A percentile compares a stretch with the other conserved stretches of the same genome.
These are phyloP conservation scores for Irpex sp. DNA, from an alignment of 1,284 basidiomycete genomes.

Conservation along the genomic window DNA sequence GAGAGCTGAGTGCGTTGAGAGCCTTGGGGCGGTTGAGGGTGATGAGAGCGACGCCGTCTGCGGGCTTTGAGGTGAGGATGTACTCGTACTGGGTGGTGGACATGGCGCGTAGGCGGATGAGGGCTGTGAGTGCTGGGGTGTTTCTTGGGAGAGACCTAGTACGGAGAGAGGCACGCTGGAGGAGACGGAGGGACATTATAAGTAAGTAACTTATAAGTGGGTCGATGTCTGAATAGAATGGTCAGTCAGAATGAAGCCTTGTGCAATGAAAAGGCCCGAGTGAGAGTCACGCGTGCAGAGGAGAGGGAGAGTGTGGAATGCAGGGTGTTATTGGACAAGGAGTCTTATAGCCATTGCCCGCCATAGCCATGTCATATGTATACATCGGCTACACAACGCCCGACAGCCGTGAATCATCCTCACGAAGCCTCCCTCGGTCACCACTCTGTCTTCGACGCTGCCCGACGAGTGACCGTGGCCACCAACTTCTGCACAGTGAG, in stretches of 20 bases:
- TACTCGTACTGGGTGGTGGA: conserved; percentile 51
- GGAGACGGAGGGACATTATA: conserved; percentile 10
- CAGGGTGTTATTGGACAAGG: neutral
- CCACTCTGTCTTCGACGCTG: too few species aligned
- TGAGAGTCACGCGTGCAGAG: neutral
- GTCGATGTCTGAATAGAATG: neutral
- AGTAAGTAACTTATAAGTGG: neutral
- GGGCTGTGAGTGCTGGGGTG: neutral
- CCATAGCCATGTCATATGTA: neutral
- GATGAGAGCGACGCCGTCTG: conserved; percentile 80
- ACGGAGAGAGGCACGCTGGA: neutral
- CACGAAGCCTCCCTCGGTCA: neutral
- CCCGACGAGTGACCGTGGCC: too few species aligned
- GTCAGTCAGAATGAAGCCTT: neutral
- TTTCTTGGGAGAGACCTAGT: neutral
- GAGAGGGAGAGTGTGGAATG: neutral
- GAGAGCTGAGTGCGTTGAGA: conserved; percentile 86
- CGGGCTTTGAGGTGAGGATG: conserved; percentile 74
- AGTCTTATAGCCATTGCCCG: neutral
- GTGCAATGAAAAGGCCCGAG: neutral
- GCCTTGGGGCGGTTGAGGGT: conserved; percentile 96
- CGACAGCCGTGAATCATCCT: neutral
- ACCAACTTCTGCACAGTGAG: too few species aligned
- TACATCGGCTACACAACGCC: neutral
- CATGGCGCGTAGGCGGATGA: conserved; percentile 22